Percentiles rank a stretch among this genome's conserved stretches.
phyloP scores from a whole-genome alignment of 2,329 filamentous ascomycete genomes.

The Pyrenophora seminiperda region DNA sequence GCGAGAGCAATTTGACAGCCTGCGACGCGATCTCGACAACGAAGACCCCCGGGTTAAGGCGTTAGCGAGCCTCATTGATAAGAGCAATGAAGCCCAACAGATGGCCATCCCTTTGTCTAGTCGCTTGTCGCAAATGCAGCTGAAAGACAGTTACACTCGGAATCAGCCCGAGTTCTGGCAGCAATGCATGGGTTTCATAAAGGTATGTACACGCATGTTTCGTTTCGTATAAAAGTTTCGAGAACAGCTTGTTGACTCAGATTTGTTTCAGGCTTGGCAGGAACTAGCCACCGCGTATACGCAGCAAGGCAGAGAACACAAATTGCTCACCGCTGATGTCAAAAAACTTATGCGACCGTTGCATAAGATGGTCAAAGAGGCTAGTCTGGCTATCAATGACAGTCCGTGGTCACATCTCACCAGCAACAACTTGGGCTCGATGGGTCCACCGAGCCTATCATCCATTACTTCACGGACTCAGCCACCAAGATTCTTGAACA shows the following conservation, averaged over 20 bases:
- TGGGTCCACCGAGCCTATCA: constrained; percentile 41
- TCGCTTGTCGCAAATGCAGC: constrained; percentile 77
- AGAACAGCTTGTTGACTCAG: constrained; percentile 40
- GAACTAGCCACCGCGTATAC: constrained; percentile 60
- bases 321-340: constrained; percentile 66
- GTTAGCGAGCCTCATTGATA: constrained; percentile 67
- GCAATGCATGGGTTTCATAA: constrained; percentile 75
- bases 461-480: constrained; percentile 45
- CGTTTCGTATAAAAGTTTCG: constrained; percentile 10
- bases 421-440: constrained; percentile 34
- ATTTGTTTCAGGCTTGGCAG: constrained; percentile 62
- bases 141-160: constrained; percentile 80
- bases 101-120: constrained; percentile 74
- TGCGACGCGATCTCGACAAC: constrained; percentile 40
- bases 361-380: constrained; percentile 82
- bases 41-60: constrained; percentile 44
- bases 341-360: constrained; percentile 77
- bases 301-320: constrained; percentile 49
- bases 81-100: constrained; percentile 71
- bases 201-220: constrained; percentile 44
- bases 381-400: constrained; percentile 70
- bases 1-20: constrained; percentile 35
- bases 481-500: constrained; percentile 38
- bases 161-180: constrained; percentile 68
- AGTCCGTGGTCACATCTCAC: constrained; percentile 67